Evolutionary conservation across 2,329 filamentous ascomycete genomes (phyloP).

Genomic region (Trichoderma citrinoviride): DNA sequence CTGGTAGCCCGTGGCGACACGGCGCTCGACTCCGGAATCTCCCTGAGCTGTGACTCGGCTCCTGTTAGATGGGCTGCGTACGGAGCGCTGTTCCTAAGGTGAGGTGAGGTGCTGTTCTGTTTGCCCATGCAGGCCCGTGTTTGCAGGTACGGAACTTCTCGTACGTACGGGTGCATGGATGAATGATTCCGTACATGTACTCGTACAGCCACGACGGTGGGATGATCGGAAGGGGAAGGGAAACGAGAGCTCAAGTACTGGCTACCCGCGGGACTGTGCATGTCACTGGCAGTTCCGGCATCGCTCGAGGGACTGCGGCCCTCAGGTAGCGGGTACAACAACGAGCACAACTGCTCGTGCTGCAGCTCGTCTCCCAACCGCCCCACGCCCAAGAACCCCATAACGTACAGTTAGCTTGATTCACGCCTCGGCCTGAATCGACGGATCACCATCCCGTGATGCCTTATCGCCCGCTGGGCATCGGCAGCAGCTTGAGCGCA

Average conservation of each 20-base stretch:
- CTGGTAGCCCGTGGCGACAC: neutral
- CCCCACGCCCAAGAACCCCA: too few species aligned
- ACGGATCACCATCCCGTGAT: constrained; percentile 17
- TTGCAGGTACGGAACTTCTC: neutral
- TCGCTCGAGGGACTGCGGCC: neutral
- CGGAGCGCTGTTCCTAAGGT: neutral
- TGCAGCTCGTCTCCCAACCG: neutral
- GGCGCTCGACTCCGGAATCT: neutral
- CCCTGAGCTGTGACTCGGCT: neutral
- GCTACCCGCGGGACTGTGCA: too few species aligned
- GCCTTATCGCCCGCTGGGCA: constrained; percentile 6
- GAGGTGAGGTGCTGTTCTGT: too few species aligned
- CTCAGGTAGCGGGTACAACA: neutral
- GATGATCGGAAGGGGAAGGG: neutral
- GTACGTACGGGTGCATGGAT: neutral
- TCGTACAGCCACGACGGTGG: neutral
- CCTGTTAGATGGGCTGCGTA: neutral
- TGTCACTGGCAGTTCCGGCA: neutral
- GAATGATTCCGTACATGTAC: too few species aligned
- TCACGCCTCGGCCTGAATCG: constrained; percentile 5
- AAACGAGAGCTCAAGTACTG: neutral
- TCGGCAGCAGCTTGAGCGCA: neutral
- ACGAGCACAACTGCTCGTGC: too few species aligned
- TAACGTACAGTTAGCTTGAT: neutral
- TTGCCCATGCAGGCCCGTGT: neutral